A percentile compares a stretch with the other conserved stretches of the same genome.
phyloP scores from a whole-genome alignment of 768 basidiomycete genomes.

The Boletus huronensis region DNA sequence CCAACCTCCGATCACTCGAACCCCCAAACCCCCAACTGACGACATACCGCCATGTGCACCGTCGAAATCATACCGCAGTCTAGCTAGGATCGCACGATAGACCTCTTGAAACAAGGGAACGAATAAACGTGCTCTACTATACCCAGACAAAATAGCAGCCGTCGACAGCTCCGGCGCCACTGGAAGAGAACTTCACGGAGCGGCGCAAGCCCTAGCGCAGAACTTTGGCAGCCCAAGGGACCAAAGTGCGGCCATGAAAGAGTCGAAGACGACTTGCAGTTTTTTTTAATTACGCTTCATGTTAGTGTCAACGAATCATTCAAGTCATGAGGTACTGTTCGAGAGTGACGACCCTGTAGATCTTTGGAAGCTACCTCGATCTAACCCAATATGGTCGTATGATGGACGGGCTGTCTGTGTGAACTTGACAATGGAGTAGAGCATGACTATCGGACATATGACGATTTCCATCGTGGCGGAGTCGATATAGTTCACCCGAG shows the following conservation, averaged over 20 bases:
- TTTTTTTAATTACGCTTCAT: not conserved
- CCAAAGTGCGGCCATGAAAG: not conserved
- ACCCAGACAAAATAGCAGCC: not conserved
- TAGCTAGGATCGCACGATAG: conserved; percentile 10
- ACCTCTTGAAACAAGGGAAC: not conserved
- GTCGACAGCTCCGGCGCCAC: not conserved
- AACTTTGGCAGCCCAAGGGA: not conserved
- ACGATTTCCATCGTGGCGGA: not conserved
- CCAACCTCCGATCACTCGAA: not conserved
- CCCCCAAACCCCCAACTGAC: not conserved
- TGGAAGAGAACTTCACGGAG: not conserved
- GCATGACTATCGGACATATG: not conserved
- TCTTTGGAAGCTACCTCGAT: not conserved
- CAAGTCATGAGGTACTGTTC: not conserved
- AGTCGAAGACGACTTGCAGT: not conserved
- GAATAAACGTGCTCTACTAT: not conserved
- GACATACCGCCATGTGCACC: conserved; percentile 2
- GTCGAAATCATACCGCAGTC: conserved; percentile 11
- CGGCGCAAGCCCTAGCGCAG: not conserved
- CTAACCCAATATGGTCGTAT: not conserved
- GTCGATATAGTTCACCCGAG: not conserved
- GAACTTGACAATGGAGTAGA: not conserved
- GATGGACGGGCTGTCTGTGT: not conserved
- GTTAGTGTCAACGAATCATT: not conserved
- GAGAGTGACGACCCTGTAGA: not conserved